Conservation (phyloP, 495 filamentous ascomycete genomes). For the Copromyces sp. region DNA sequence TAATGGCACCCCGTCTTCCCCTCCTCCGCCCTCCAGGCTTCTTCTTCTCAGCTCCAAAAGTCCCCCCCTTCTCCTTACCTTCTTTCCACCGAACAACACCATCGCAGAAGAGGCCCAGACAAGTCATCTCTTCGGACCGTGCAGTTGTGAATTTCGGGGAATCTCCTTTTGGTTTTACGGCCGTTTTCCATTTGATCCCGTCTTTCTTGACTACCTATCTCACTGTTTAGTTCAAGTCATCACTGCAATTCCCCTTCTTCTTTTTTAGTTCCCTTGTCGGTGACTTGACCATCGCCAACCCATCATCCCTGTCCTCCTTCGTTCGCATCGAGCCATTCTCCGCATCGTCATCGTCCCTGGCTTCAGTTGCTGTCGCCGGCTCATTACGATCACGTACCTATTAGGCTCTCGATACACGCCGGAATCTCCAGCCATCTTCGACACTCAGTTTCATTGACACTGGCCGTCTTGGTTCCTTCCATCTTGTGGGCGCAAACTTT, state of each 20-base stretch:
- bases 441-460: background rate
- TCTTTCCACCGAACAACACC: background rate
- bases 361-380: background rate
- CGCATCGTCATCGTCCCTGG: background rate
- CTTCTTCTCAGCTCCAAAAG: background rate
- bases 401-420: background rate
- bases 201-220: background rate
- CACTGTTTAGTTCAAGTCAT: background rate
- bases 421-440: background rate
- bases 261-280: background rate
- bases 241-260: background rate
- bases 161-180: background rate
- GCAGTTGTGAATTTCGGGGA: background rate
- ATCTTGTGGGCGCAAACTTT: background rate
- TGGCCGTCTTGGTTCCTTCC: background rate
- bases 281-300: background rate
- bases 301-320: background rate
- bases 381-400: background rate
- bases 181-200: background rate
- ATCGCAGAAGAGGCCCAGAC: background rate
- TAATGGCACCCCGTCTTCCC: conserved; percentile 20
- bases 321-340: background rate
- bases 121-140: background rate
- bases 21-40: conserved; percentile 7
- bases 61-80: background rate